These are phyloP conservation scores for Melampsora americana DNA, from an alignment of 1,284 basidiomycete genomes.

Conservation along the genomic window DNA sequence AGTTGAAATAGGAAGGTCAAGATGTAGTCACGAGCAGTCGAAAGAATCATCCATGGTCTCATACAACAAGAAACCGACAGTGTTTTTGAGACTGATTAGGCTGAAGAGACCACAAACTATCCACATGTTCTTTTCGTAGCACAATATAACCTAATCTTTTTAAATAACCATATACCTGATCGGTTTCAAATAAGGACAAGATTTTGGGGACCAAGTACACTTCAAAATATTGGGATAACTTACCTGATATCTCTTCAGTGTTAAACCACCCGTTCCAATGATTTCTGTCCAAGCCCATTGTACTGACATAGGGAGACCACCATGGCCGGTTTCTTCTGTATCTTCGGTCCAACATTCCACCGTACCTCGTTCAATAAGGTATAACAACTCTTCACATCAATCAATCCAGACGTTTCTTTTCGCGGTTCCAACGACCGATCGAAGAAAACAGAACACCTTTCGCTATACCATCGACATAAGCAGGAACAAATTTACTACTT, in stretches of 20 bases:
- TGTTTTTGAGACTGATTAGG: not conserved
- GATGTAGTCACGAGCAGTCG: not conserved
- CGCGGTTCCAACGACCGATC: constrained; percentile 29
- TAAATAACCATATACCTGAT: constrained; percentile 42
- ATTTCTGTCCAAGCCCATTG: constrained; percentile 41
- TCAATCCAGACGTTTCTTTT: constrained; percentile 37
- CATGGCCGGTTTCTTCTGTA: not conserved
- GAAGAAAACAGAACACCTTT: constrained; percentile 42
- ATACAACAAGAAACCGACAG: not conserved
- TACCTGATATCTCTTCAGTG: constrained; percentile 43
- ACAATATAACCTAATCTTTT: constrained; percentile 43
- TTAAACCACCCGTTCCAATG: constrained; percentile 26
- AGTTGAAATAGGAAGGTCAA: not conserved
- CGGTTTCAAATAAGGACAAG: not conserved
- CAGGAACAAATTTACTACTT: not conserved
- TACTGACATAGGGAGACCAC: constrained; percentile 30
- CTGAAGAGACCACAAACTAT: constrained; percentile 33
- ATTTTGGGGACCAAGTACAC: not conserved
- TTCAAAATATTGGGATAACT: not conserved
- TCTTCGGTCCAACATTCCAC: constrained; percentile 40
- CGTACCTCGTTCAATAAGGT: constrained; percentile 41
- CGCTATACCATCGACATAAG: constrained; percentile 30
- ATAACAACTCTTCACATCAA: constrained; percentile 33
- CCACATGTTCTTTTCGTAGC: constrained; percentile 41
- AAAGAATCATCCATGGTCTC: not conserved